Evolutionary conservation across 2,329 filamentous ascomycete genomes (phyloP).

Genomic region (Microdochium paspali): DNA sequence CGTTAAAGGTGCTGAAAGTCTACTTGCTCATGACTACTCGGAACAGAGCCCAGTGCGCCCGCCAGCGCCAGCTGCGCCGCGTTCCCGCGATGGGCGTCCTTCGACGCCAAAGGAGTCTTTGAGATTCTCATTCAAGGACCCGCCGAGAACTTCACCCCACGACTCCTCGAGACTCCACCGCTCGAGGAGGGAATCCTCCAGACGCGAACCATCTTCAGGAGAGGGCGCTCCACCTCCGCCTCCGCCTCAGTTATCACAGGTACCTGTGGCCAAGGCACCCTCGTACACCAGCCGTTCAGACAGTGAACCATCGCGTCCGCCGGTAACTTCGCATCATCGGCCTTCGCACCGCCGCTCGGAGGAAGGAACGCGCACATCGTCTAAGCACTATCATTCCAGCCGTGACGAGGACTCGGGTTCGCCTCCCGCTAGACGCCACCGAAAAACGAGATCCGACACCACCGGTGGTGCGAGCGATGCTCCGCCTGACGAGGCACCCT

Average conservation of each 20-base stretch:
- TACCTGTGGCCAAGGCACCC: not conserved
- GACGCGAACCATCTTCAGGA: not conserved
- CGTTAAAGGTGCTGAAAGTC: constrained; percentile 26
- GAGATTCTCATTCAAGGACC: constrained; percentile 6
- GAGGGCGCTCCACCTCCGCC: not conserved
- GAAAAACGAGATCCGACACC: constrained; percentile 6
- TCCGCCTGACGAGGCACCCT: constrained; percentile 5
- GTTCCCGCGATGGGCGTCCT: constrained; percentile 1
- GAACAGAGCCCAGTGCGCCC: constrained; percentile 7
- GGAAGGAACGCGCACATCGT: constrained; percentile 1
- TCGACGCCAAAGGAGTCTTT: constrained; percentile 10
- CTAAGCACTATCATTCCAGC: constrained; percentile 5
- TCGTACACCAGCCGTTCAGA: not conserved
- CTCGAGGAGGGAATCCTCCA: not conserved
- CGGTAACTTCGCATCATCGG: not conserved
- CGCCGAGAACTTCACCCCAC: not conserved
- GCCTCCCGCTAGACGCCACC: constrained; percentile 9
- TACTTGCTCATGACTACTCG: constrained; percentile 11
- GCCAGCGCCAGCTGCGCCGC: not conserved
- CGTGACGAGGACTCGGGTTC: constrained; percentile 5
- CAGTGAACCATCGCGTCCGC: not conserved
- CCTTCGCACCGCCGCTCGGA: not conserved
- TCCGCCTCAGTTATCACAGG: not conserved
- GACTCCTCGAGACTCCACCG: constrained; percentile 1
- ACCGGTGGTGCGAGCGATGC: not conserved